Base-by-base conservation (phyloP, 345 rosid species). In the Salix brachista region DNA sequence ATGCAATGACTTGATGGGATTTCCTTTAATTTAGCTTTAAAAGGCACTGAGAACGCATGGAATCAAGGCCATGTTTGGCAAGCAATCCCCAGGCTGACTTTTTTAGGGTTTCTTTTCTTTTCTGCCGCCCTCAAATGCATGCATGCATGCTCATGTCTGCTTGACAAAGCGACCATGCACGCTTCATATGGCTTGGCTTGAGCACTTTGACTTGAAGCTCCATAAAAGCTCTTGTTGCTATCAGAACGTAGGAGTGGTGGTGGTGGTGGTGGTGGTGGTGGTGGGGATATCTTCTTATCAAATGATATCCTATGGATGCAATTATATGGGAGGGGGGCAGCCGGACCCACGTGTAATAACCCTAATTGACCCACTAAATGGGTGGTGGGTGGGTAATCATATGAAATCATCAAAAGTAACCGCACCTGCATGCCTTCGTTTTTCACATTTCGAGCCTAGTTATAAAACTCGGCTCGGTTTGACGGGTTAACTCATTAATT, bases 231-330 rank as follows among this genome's bases (percentile, higher is more conserved):
- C 75, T 82, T 80, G 80, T 75, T 72, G 39, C 12, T 56, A 65
- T 76, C 65, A 34, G 11, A 34, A 8, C 44, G 3, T 0, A 2
- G 3, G 13, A 0, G 1, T 41, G 44, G 44, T 41, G 13, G 44
- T 2, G 75, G 87, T 30, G 23, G 86, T 50, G 75, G 44, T 26
- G 1, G 34, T 34, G 7, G 37, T 1, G 75, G 87, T 21, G 28
- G 86, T 42, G 77, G 9, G 72, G 72, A 61, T 61, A 81, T 79
- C 76, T 76, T 78, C 76, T 76, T 78, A 74, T 72, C 75, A 74
- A 74, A 84, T 82, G 71, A 87, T 83, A 83, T 74, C 65, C 17
- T 39, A 16, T 16, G 50, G 70, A 54, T 76, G 67, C 70, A 81
- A 83, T 85, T 7, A 82, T 78, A 65, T 62, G 73, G 36, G 2